Evolutionary conservation across 164 flowering plant species (phyloP).

Genomic region (Piper longum): DNA sequence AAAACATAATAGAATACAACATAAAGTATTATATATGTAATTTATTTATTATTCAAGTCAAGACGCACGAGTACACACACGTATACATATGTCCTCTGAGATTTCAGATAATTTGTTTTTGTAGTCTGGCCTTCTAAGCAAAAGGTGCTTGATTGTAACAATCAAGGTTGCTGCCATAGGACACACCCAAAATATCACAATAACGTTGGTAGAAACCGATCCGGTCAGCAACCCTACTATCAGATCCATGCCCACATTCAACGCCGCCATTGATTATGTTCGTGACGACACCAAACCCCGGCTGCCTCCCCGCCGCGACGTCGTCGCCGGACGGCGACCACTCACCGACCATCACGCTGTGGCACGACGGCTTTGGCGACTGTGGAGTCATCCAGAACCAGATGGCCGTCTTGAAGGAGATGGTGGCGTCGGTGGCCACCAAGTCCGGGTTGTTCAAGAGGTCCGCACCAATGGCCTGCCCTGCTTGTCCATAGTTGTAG

Average conservation of each 20-base stretch:
- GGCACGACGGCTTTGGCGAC: slow-evolving; percentile 29
- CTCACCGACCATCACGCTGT: slow-evolving; percentile 24
- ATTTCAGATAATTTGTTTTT: no score
- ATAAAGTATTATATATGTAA: no score
- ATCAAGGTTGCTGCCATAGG: slow-evolving; percentile 7
- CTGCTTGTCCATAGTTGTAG: slow-evolving; percentile 32
- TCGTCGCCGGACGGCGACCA: slow-evolving; percentile 24
- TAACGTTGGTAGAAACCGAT: slow-evolving; percentile 9
- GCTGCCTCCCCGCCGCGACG: slow-evolving; percentile 12
- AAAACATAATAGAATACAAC: no score
- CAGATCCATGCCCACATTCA: slow-evolving; percentile 17
- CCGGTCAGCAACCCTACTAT: slow-evolving; percentile 5
- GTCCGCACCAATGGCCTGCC: slow-evolving; percentile 11
- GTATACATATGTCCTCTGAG: no score
- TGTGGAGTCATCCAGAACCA: slow-evolving; percentile 39
- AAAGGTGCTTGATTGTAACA: slow-evolving; percentile 4
- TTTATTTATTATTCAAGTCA: no score
- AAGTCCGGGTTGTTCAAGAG: slow-evolving; percentile 23
- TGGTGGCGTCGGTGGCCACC: slow-evolving; percentile 19
- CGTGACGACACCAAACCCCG: slow-evolving; percentile 29
- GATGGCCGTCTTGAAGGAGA: slow-evolving; percentile 29
- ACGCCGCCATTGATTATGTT: slow-evolving; percentile 38
- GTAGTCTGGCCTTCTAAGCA: neutral
- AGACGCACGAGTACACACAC: no score
- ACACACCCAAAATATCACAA: slow-evolving; percentile 5